These are phyloP conservation scores for Tylopilus vinaceipallidus DNA, from an alignment of 768 basidiomycete genomes.

Conservation along the genomic window DNA sequence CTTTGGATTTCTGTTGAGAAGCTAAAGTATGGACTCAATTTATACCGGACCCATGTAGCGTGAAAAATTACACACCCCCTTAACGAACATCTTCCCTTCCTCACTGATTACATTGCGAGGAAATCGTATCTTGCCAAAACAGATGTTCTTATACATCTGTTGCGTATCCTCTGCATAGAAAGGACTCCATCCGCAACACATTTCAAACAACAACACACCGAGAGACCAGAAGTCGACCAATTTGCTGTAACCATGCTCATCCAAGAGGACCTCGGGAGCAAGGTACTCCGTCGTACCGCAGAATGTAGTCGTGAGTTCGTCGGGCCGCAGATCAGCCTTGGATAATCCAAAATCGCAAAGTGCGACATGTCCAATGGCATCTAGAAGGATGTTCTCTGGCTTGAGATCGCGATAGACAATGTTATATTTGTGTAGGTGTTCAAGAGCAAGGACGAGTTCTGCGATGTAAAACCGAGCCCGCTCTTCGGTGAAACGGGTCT, in stretches of 20 bases:
- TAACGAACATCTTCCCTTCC: slow-evolving; percentile 98
- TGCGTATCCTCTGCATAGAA: slow-evolving; percentile 99
- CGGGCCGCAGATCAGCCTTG: slow-evolving; percentile 89
- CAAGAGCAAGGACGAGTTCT: slow-evolving; percentile 90
- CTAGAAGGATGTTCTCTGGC: slow-evolving; percentile 97
- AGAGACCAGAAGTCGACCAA: slow-evolving; percentile 98
- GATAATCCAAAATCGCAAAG: slow-evolving; percentile 98
- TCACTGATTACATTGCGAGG: slow-evolving; percentile 96
- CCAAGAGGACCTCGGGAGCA: slow-evolving; percentile 96
- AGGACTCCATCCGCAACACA: slow-evolving; percentile 99
- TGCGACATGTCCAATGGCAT: slow-evolving; percentile 97
- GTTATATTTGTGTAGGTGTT: slow-evolving; percentile 96
- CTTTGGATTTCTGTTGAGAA: slow-evolving; percentile 97
- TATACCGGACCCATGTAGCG: slow-evolving; percentile 8
- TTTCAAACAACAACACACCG: slow-evolving; percentile 95
- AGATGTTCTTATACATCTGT: slow-evolving; percentile 99
- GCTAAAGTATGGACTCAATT: slow-evolving; percentile 45
- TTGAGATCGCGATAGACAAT: slow-evolving; percentile 97
- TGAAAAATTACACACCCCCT: slow-evolving; percentile 70
- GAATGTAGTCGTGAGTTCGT: slow-evolving; percentile 98
- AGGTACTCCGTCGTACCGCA: slow-evolving; percentile 99
- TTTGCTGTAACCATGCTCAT: slow-evolving; percentile 98
- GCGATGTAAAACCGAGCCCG: slow-evolving; percentile 95
- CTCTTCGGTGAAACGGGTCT: slow-evolving; percentile 91
- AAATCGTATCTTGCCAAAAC: slow-evolving; percentile 98